These are phyloP conservation scores for Pontederia crassipes DNA, from an alignment of 176 grass and related monocot species.

Conservation along the genomic window DNA sequence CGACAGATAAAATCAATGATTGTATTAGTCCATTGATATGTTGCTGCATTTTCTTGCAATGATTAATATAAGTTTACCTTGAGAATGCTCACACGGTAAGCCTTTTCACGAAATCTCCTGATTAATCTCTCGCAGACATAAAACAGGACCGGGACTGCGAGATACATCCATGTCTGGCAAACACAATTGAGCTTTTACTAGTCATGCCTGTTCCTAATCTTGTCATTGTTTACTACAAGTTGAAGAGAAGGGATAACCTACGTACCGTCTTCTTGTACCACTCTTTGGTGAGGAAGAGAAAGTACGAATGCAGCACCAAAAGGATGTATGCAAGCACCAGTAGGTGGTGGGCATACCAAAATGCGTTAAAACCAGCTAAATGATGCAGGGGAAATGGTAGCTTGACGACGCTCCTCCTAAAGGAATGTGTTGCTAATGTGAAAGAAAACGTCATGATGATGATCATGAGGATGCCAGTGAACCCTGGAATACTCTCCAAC, in stretches of 20 bases:
- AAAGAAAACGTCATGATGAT: conserved; percentile 96
- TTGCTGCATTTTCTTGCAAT: not conserved
- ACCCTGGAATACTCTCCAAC: conserved; percentile 50
- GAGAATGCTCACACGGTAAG: conserved; percentile 54
- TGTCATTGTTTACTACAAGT: not conserved
- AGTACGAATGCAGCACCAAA: conserved; percentile 86
- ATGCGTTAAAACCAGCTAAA: conserved; percentile 96
- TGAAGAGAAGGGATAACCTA: conserved; percentile 17
- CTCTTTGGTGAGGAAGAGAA: conserved; percentile 73
- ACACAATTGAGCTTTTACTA: conserved; percentile 23
- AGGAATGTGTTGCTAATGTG: conserved; percentile 80
- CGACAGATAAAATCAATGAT: too few relatives aligned
- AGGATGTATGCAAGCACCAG: conserved; percentile 76
- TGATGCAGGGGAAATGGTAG: conserved; percentile 81
- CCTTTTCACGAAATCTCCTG: conserved; percentile 86
- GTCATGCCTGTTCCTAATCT: not conserved
- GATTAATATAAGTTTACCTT: conserved; percentile 8
- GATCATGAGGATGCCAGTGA: conserved; percentile 91
- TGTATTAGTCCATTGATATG: too few relatives aligned
- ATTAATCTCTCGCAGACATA: conserved; percentile 86
- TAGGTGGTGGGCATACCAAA: conserved; percentile 99
- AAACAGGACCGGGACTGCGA: conserved; percentile 73
- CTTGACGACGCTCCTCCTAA: conserved; percentile 87
- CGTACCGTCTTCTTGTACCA: conserved; percentile 97
- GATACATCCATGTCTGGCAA: conserved; percentile 97